Evolutionary conservation across 805 yeast genomes (phyloP), one percentile per base, ranked within the genome.

Genomic region (Metschnikowia colocasiae): DNA sequence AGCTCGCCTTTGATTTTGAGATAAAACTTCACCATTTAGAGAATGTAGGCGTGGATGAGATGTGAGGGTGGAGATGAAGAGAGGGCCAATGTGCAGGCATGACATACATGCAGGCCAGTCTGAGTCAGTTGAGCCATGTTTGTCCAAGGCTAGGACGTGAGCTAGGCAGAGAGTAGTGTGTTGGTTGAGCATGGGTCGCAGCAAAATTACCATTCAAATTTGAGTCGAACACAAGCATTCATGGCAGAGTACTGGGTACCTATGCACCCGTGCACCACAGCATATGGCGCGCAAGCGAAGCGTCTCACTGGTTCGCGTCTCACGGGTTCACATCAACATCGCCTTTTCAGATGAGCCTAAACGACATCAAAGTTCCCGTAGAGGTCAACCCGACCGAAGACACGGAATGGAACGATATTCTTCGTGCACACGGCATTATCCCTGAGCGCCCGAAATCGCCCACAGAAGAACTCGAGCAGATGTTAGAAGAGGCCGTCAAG

Each of bases 331-430:
- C n/a, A n/a, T n/a, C n/a, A n/a, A n/a, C n/a, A n/a, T n/a, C n/a
- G n/a, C n/a, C n/a, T n/a, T n/a, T 13, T 10, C 26, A 13, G 15
- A 52, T 52, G 54, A 54, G 51, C 31, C 45, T 56, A 41, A 50
- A 53, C 36, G 82, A 81, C 50, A 80, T 82, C 29, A 78, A 83
- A 69, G 74, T 85, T 46, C 88, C 83, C 55, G 90, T 90, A 41
- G 88, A 90, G 66, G 96, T 91, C 46, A 91, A 94, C 67, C 97
- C 96, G 30, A 80, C 79, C 52, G 99, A 94, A 67, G 99, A 94
- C 64, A 94, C 99, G 0, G 99, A 94, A 65, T 94, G 99, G 99
- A 94, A 94, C 63, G 99, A 94, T 65, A 90, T 94, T 55, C 75
- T 94, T 38, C 75, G 99, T 54, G 78, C 80, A 3, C 87, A 91